A percentile compares a stretch with the other conserved stretches of the same genome.
These are phyloP conservation scores for Cystobasidium ongulense DNA, from an alignment of 768 basidiomycete species.

Conservation along the genomic window DNA sequence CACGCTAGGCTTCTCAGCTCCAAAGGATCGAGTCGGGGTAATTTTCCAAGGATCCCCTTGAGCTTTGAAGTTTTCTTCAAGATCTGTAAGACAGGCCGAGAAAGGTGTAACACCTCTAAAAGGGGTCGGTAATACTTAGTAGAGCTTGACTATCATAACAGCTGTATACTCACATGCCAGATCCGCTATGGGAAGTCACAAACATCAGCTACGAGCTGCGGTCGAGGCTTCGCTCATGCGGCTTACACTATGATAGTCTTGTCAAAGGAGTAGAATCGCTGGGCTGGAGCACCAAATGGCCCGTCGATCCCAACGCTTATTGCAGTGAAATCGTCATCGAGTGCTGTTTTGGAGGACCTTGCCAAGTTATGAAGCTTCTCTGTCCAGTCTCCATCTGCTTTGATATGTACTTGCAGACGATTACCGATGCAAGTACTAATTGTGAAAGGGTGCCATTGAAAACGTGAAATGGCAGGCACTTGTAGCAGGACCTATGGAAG, in stretches of 20 bases:
- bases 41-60: slow-evolving; percentile 28
- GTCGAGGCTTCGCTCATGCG: too few species aligned
- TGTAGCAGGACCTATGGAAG: slow-evolving; percentile 23
- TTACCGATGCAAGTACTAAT: slow-evolving; percentile 23
- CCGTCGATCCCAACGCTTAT: slow-evolving; percentile 18
- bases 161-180: neutral
- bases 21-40: slow-evolving; percentile 7
- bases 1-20: neutral
- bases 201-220: too few species aligned
- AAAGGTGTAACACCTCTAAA: slow-evolving; percentile 20
- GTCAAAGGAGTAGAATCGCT: slow-evolving; percentile 28
- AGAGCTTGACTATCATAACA: neutral
- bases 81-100: slow-evolving; percentile 19
- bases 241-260: slow-evolving; percentile 23
- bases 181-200: neutral
- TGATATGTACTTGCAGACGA: slow-evolving; percentile 27
- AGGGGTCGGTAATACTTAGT: neutral
- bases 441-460: slow-evolving; percentile 30
- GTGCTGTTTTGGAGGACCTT: neutral
- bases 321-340: neutral
- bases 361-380: slow-evolving; percentile 6
- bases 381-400: slow-evolving; percentile 29
- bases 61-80: slow-evolving; percentile 22
- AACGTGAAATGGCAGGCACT: slow-evolving; percentile 9
- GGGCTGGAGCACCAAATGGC: slow-evolving; percentile 23